phyloP scores from a whole-genome alignment of 495 filamentous ascomycete species.

The Bombardia bombarda region DNA sequence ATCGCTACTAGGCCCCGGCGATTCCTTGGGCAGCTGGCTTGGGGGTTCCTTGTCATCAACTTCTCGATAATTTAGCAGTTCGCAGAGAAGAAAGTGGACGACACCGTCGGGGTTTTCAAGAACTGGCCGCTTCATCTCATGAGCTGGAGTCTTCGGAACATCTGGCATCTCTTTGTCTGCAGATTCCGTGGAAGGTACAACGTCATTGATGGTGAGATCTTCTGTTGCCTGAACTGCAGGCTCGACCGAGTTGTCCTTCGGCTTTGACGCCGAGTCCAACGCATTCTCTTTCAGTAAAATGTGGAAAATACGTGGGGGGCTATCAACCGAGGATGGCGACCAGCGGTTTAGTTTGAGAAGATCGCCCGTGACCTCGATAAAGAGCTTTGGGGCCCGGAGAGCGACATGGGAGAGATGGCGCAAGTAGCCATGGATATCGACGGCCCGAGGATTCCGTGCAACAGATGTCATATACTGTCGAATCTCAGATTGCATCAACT shows the following conservation, averaged over 20 bases:
- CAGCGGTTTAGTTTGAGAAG: constrained; percentile 67
- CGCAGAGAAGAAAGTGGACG: constrained; percentile 89
- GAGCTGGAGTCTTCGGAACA: constrained; percentile 47
- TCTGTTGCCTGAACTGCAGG: constrained; percentile 48
- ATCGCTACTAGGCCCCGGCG: constrained; percentile 11
- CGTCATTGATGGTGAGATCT: constrained; percentile 41
- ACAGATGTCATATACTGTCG: constrained; percentile 55
- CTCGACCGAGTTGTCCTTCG: constrained; percentile 31
- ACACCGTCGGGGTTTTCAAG: constrained; percentile 94
- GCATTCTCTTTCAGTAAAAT: constrained; percentile 24
- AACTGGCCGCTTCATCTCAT: constrained; percentile 71
- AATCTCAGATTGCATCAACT: constrained; percentile 92
- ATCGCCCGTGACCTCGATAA: constrained; percentile 86
- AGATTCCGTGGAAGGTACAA: constrained; percentile 45
- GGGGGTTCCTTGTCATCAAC: constrained; percentile 70
- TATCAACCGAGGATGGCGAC: constrained; percentile 25
- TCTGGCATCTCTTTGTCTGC: constrained; percentile 47
- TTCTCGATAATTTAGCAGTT: constrained; percentile 85
- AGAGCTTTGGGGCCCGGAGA: constrained; percentile 75
- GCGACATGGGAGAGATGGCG: constrained; percentile 75
- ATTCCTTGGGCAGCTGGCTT: constrained; percentile 23
- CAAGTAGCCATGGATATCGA: constrained; percentile 66
- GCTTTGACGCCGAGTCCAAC: constrained; percentile 22
- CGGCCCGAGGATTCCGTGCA: constrained; percentile 48
- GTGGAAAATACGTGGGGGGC: constrained; percentile 40